These are phyloP conservation scores for Tolypocladium endophyticum DNA, from an alignment of 2,329 filamentous ascomycete species.

Conservation along the genomic window DNA sequence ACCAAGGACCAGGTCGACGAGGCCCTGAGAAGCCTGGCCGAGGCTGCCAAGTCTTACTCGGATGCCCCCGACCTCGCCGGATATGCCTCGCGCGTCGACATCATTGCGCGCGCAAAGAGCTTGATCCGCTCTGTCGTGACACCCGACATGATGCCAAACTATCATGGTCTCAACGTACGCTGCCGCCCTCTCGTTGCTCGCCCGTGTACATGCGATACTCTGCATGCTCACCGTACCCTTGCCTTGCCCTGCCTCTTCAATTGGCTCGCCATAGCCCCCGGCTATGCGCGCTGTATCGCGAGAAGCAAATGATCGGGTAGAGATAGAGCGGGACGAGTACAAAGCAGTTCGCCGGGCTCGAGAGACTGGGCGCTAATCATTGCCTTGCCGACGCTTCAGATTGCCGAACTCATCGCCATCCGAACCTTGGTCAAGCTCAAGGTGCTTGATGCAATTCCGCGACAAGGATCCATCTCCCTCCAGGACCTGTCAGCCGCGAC, in stretches of 20 bases:
- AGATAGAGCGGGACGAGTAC: not conserved
- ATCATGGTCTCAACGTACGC: constrained; percentile 20
- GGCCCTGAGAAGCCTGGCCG: constrained; percentile 9
- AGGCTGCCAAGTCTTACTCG: constrained; percentile 11
- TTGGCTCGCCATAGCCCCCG: not conserved
- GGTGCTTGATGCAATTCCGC: constrained; percentile 17
- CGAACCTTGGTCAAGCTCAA: constrained; percentile 19
- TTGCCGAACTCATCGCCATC: constrained; percentile 17
- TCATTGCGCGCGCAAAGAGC: constrained; percentile 15
- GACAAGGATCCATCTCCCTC: constrained; percentile 14
- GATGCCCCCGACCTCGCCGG: constrained; percentile 12
- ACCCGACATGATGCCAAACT: constrained; percentile 18
- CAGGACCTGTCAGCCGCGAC: constrained; percentile 14
- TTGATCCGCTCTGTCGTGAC: constrained; percentile 15
- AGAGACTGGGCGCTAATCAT: not conserved
- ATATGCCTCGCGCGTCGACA: constrained; percentile 14
- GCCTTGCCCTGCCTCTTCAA: not conserved
- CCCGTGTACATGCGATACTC: not conserved
- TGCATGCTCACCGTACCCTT: not conserved
- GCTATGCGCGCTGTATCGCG: not conserved
- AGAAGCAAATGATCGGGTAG: not conserved
- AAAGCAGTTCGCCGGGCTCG: not conserved
- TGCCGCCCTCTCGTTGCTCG: not conserved
- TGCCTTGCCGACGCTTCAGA: constrained; percentile 7
- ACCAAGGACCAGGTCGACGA: constrained; percentile 9